These are phyloP conservation scores for Cutaneotrichosporon cavernicola DNA, from an alignment of 1,284 basidiomycete species.

Conservation along the genomic window DNA sequence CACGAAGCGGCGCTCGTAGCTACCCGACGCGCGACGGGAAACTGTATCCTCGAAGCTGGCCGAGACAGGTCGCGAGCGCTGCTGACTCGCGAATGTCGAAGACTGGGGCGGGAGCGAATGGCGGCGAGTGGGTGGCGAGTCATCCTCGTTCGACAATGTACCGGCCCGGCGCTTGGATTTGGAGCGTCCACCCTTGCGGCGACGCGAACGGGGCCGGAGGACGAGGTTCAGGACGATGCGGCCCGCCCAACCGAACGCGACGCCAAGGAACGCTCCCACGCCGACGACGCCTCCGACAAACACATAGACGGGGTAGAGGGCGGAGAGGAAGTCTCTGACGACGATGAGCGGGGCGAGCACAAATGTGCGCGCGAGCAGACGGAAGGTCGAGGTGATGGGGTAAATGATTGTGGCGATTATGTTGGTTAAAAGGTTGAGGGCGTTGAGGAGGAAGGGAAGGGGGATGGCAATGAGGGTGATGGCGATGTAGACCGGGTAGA, in stretches of 20 bases:
- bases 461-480: slow-evolving; percentile 41
- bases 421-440: slow-evolving; percentile 28
- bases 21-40: not conserved
- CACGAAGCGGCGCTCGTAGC: slow-evolving; percentile 21
- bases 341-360: slow-evolving; percentile 35
- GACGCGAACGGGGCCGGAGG: slow-evolving; percentile 13
- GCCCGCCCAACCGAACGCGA: slow-evolving; percentile 41
- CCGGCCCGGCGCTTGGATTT: slow-evolving; percentile 4
- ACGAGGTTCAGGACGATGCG: slow-evolving; percentile 27
- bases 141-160: not conserved
- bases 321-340: slow-evolving; percentile 27
- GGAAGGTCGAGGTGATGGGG: slow-evolving; percentile 36
- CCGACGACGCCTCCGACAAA: slow-evolving; percentile 46
- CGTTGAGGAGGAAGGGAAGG: slow-evolving; percentile 36
- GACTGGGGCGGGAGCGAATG: slow-evolving; percentile 1
- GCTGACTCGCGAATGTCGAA: not conserved
- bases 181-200: slow-evolving; percentile 8
- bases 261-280: slow-evolving; percentile 41
- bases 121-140: not conserved
- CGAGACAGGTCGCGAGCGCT: slow-evolving; percentile 1
- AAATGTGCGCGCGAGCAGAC: slow-evolving; percentile 36
- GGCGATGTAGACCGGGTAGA: slow-evolving; percentile 44
- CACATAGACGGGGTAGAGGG: slow-evolving; percentile 43
- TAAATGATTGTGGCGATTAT: slow-evolving; percentile 36
- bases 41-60: not conserved